Percentiles rank a stretch among this genome's conserved stretches.
Conservation (phyloP, 2,329 filamentous ascomycete genomes). For the Nakataea oryzae region DNA sequence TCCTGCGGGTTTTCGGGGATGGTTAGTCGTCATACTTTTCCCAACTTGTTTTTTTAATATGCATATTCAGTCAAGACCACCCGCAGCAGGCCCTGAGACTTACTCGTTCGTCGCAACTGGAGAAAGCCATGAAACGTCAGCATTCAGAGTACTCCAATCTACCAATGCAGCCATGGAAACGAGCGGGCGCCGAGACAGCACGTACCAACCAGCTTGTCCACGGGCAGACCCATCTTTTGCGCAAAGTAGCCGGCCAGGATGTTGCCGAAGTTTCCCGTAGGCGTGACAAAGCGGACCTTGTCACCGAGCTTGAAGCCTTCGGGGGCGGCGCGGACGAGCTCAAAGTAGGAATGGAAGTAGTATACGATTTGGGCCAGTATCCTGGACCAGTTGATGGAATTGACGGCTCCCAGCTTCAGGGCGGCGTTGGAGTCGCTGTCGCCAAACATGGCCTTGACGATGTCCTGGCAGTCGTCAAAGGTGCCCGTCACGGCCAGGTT, state of each 20-base stretch:
- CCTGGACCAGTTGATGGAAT: slow-evolving; percentile 92
- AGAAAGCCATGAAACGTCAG: background rate
- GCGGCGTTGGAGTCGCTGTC: slow-evolving; percentile 75
- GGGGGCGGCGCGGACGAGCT: slow-evolving; percentile 51
- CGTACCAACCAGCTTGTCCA: slow-evolving; percentile 63
- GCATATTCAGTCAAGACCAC: too few relatives aligned
- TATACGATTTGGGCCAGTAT: slow-evolving; percentile 96
- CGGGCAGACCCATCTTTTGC: slow-evolving; percentile 45
- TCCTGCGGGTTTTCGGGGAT: slow-evolving; percentile 25
- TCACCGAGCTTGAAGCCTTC: slow-evolving; percentile 50
- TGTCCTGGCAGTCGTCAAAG: slow-evolving; percentile 96
- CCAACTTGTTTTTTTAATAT: too few relatives aligned
- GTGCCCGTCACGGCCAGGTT: slow-evolving; percentile 83
- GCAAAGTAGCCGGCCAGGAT: slow-evolving; percentile 92
- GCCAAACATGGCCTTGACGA: slow-evolving; percentile 85
- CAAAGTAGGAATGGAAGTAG: slow-evolving; percentile 93
- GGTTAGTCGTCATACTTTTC: background rate
- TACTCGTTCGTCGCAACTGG: slow-evolving; percentile 74
- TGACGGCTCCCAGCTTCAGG: slow-evolving; percentile 82
- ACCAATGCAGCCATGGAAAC: background rate
- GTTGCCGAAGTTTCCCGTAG: slow-evolving; percentile 91
- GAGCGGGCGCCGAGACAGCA: background rate
- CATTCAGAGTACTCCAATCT: background rate
- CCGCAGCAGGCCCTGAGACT: background rate
- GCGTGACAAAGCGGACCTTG: slow-evolving; percentile 76